Conservation (phyloP, 768 basidiomycete species). For the Serendipita vermifera region DNA sequence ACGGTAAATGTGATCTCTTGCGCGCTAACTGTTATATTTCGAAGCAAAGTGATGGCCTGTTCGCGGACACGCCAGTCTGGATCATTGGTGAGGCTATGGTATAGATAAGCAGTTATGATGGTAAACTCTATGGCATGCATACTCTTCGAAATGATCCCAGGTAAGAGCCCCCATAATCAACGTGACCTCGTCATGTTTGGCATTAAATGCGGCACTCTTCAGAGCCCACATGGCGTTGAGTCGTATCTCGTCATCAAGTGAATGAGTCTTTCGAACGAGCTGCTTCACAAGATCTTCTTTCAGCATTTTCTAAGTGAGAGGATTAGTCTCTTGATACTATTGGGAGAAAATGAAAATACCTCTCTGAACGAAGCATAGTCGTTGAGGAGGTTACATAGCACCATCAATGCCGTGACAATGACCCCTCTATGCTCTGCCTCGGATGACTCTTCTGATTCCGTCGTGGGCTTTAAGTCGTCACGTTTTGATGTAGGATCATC, state of each 20-base stretch:
- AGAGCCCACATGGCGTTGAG: conserved; percentile 75
- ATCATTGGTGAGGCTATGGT: conserved; percentile 40
- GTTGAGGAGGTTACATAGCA: conserved; percentile 74
- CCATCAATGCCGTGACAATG: conserved; percentile 52
- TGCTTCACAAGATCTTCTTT: conserved; percentile 49
- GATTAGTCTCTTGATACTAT: background rate
- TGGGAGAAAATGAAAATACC: conserved; percentile 30
- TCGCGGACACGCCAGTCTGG: conserved; percentile 46
- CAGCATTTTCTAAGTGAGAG: conserved; percentile 2
- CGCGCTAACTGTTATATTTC: conserved; percentile 54
- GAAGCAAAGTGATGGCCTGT: conserved; percentile 53
- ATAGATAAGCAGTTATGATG: background rate
- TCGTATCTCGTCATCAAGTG: conserved; percentile 42
- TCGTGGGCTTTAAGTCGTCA: conserved; percentile 8
- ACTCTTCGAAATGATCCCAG: conserved; percentile 51
- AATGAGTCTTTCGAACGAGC: conserved; percentile 44
- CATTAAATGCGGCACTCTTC: conserved; percentile 67
- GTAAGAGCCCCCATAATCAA: conserved; percentile 55
- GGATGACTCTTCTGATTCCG: background rate
- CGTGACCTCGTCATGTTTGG: conserved; percentile 44
- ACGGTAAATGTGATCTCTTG: conserved; percentile 52
- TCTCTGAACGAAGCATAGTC: conserved; percentile 71
- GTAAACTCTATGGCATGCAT: conserved; percentile 3
- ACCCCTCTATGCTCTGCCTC: conserved; percentile 59
- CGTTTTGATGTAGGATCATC: conserved; percentile 16